Conservation (phyloP, 176 grass and related monocot species). For the Ampelocalamus luodianensis region DNA sequence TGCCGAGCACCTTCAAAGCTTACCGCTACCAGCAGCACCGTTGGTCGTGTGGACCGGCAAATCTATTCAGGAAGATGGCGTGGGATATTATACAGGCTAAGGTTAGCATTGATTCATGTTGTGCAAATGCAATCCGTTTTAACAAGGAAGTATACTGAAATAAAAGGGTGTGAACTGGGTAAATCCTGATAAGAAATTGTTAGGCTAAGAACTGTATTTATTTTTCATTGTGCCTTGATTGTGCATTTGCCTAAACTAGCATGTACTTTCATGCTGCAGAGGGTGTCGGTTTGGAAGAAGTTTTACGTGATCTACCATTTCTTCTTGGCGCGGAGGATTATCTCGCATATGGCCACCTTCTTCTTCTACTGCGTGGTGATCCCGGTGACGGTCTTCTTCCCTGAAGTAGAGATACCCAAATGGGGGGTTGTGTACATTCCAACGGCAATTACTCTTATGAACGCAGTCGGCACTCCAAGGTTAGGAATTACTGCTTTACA, state of each 20-base stretch:
- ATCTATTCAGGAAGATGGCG: not conserved
- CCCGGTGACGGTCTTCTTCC: not conserved
- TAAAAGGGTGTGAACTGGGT: not conserved
- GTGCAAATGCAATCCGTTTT: not conserved
- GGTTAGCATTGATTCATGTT: not conserved
- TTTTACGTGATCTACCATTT: slow-evolving; percentile 60
- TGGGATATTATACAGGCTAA: not conserved
- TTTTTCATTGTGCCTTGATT: not conserved
- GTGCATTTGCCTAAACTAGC: not conserved
- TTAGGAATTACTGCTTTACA: not conserved
- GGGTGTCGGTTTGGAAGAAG: slow-evolving; percentile 46
- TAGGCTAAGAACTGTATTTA: not conserved
- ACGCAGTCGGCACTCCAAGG: slow-evolving; percentile 49
- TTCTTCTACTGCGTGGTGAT: slow-evolving; percentile 15
- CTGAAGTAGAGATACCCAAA: not conserved
- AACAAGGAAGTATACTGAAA: not conserved
- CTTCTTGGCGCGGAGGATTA: slow-evolving; percentile 48
- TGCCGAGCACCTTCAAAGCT: not conserved
- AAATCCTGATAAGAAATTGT: slow-evolving; percentile 5
- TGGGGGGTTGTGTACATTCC: not conserved
- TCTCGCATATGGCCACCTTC: slow-evolving; percentile 53
- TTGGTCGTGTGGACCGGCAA: not conserved
- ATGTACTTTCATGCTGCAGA: slow-evolving; percentile 35
- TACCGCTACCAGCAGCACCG: not conserved
- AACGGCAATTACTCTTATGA: slow-evolving; percentile 47